Conservation (phyloP, 169 alveolate species). For the Sarcocystis neurona region DNA sequence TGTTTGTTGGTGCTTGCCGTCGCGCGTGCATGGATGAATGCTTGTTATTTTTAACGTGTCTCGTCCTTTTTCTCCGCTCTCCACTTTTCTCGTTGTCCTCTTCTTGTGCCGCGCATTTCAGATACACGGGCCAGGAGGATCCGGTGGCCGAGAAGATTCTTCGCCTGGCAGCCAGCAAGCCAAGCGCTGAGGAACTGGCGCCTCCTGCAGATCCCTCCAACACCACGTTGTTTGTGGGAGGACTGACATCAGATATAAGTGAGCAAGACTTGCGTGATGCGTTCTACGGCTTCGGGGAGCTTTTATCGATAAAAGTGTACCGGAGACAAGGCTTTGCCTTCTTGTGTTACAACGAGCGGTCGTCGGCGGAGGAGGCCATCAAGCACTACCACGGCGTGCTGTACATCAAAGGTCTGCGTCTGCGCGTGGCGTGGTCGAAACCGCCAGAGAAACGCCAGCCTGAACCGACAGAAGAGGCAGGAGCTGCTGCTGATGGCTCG, state of each 20-base stretch:
- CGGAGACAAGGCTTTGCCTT: slow-evolving; percentile 75
- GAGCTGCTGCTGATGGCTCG: neutral
- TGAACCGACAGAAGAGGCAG: neutral
- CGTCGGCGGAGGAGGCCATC: slow-evolving; percentile 80
- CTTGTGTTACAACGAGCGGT: slow-evolving; percentile 73
- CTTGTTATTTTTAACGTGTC: neutral
- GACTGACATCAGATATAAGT: slow-evolving; percentile 58
- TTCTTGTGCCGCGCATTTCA: slow-evolving; percentile 13
- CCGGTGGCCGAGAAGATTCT: slow-evolving; percentile 83
- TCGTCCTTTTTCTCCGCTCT: neutral
- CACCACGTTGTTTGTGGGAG: slow-evolving; percentile 80
- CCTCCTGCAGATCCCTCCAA: slow-evolving; percentile 80
- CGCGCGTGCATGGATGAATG: neutral
- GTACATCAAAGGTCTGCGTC: slow-evolving; percentile 63
- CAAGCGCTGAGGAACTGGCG: slow-evolving; percentile 38
- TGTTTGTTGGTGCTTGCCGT: neutral
- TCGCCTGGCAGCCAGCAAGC: slow-evolving; percentile 66
- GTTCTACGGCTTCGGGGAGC: slow-evolving; percentile 75
- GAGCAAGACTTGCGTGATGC: slow-evolving; percentile 65
- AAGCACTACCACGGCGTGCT: slow-evolving; percentile 66
- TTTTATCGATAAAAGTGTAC: slow-evolving; percentile 72
- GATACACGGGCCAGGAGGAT: slow-evolving; percentile 83
- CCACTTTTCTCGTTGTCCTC: neutral
- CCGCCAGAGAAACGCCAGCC: slow-evolving; percentile 28
- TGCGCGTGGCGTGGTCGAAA: slow-evolving; percentile 73